phyloP scores from a whole-genome alignment of 495 filamentous ascomycete genomes.

The Umbilicaria muhlenbergii region DNA sequence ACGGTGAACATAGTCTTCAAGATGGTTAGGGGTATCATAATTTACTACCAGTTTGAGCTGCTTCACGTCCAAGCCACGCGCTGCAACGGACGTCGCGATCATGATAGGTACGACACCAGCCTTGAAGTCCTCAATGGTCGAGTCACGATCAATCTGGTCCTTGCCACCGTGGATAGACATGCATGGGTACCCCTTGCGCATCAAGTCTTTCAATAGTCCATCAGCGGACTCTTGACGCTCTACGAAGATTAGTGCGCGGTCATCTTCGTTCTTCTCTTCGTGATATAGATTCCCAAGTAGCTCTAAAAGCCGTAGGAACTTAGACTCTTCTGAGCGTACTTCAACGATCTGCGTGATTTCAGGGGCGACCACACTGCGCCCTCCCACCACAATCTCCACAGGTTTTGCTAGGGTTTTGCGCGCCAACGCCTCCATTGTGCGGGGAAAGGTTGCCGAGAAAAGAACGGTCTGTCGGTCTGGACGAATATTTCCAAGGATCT shows the following conservation, averaged over 20 bases:
- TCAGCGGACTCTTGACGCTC: slow-evolving; percentile 92
- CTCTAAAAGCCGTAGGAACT: slow-evolving; percentile 73
- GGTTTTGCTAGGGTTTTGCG: slow-evolving; percentile 76
- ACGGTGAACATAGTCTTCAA: slow-evolving; percentile 97
- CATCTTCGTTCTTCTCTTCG: slow-evolving; percentile 65
- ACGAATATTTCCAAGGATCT: slow-evolving; percentile 79
- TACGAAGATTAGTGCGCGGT: slow-evolving; percentile 80
- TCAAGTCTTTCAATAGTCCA: slow-evolving; percentile 60
- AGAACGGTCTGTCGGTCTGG: slow-evolving; percentile 86
- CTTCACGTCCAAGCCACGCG: slow-evolving; percentile 90
- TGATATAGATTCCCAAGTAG: slow-evolving; percentile 77
- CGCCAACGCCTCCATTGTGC: slow-evolving; percentile 78
- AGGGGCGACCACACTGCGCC: slow-evolving; percentile 76
- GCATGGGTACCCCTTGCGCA: slow-evolving; percentile 82
- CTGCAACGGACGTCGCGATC: slow-evolving; percentile 91
- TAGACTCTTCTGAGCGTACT: slow-evolving; percentile 65
- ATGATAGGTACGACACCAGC: slow-evolving; percentile 76
- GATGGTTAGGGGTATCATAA: slow-evolving; percentile 89
- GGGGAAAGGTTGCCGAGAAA: slow-evolving; percentile 95
- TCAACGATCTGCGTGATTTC: slow-evolving; percentile 94
- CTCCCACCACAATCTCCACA: slow-evolving; percentile 85
- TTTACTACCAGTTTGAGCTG: slow-evolving; percentile 94
- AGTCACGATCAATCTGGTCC: slow-evolving; percentile 89
- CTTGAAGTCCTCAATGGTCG: slow-evolving; percentile 91
- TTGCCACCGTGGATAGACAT: slow-evolving; percentile 96